Percentiles rank a stretch among this genome's conserved stretches.
These are phyloP conservation scores for Picea glauca DNA, from an alignment of 75 land plant genomes.

Conservation along the genomic window DNA sequence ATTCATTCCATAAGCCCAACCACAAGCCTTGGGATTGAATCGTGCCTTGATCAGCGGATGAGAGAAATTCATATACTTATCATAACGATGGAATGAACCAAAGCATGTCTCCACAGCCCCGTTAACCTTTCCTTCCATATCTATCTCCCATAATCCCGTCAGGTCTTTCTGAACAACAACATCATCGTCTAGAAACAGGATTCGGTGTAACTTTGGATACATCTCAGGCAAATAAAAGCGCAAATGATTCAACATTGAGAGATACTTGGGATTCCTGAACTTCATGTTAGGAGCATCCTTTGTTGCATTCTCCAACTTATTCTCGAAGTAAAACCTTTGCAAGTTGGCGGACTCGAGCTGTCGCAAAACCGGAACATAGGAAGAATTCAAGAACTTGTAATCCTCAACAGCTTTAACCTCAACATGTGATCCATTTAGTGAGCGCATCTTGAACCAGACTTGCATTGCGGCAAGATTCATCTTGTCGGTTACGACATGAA, in stretches of 20 bases:
- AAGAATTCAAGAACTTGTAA: conserved; percentile 53
- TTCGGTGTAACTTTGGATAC: conserved; percentile 60
- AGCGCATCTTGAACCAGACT: conserved; percentile 47
- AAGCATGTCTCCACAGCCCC: conserved; percentile 74
- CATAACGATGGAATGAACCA: conserved; percentile 56
- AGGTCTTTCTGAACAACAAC: conserved; percentile 69
- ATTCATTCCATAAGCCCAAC: conserved; percentile 83
- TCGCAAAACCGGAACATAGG: conserved; percentile 59
- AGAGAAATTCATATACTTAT: conserved; percentile 68
- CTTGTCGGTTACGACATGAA: conserved; percentile 70
- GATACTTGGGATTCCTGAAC: conserved; percentile 64
- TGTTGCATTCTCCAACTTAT: conserved; percentile 62
- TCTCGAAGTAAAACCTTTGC: conserved; percentile 56
- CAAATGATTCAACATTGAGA: conserved; percentile 61
- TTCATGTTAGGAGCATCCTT: conserved; percentile 69
- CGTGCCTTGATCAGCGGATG: conserved; percentile 54
- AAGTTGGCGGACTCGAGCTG: conserved; percentile 65
- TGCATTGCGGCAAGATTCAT: conserved; percentile 79
- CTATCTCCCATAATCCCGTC: conserved; percentile 59
- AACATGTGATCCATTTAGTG: conserved; percentile 49
- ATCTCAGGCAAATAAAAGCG: conserved; percentile 66
- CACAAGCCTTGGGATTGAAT: conserved; percentile 61
- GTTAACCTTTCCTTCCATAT: conserved; percentile 77
- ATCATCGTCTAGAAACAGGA: conserved; percentile 68
- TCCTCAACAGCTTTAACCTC: conserved; percentile 63